A percentile compares a stretch with the other conserved stretches of the same genome.
Conservation (phyloP, 768 basidiomycete genomes). For the Lactifluus rugatus region DNA sequence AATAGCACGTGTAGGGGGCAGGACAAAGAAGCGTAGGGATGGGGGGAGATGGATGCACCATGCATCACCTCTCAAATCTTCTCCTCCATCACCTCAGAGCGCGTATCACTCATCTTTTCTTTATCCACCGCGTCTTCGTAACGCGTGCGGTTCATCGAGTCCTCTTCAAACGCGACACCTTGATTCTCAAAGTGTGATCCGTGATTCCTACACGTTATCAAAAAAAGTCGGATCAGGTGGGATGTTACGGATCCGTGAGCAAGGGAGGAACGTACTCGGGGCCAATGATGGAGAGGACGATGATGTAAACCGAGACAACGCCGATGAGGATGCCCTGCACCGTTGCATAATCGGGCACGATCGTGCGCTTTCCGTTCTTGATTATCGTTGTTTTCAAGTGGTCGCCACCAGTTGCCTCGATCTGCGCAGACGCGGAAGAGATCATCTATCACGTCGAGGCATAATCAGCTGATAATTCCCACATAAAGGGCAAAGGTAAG, state of each 20-base stretch:
- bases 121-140: neutral
- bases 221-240: neutral
- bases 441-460: conserved; percentile 29
- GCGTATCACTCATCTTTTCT: neutral
- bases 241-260: no score
- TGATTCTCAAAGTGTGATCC: neutral
- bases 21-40: neutral
- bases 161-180: neutral
- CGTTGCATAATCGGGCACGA: conserved; percentile 39
- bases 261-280: conserved; percentile 46
- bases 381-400: conserved; percentile 16
- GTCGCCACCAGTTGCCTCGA: conserved; percentile 33
- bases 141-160: neutral
- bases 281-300: conserved; percentile 69
- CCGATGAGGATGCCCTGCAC: conserved; percentile 88
- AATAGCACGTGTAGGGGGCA: neutral
- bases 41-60: no score
- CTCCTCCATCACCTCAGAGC: neutral
- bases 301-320: conserved; percentile 66
- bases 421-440: conserved; percentile 37
- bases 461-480: neutral
- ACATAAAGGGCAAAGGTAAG: neutral
- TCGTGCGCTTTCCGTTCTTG: conserved; percentile 2
- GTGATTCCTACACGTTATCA: conserved; percentile 2
- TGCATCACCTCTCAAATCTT: neutral